Conservation (phyloP, 768 basidiomycete species). For the Serendipita sp. region DNA sequence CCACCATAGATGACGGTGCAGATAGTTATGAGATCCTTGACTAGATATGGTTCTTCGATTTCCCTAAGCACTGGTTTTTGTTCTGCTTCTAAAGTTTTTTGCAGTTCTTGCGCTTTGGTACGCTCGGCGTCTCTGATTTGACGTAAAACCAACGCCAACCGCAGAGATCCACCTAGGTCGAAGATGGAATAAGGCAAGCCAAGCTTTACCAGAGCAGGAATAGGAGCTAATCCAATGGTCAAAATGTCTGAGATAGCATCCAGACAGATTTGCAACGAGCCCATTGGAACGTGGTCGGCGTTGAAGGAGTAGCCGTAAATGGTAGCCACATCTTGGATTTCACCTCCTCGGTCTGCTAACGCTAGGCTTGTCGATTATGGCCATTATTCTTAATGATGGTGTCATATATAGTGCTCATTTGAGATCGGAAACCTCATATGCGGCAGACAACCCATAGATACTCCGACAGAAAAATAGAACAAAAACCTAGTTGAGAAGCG, state of each 20-base stretch:
- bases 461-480: too few relatives aligned
- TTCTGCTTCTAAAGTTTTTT: conserved; percentile 19
- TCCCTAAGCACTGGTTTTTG: conserved; percentile 12
- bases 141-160: conserved; percentile 53
- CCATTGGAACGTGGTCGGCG: neutral
- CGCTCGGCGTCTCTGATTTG: conserved; percentile 48
- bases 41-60: conserved; percentile 39
- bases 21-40: conserved; percentile 39
- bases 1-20: conserved; percentile 17
- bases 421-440: too few relatives aligned
- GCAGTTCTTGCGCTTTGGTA: conserved; percentile 19
- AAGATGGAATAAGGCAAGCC: conserved; percentile 17
- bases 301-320: too few relatives aligned
- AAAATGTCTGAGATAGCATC: neutral
- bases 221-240: neutral
- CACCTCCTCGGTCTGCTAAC: too few relatives aligned
- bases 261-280: neutral
- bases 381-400: too few relatives aligned
- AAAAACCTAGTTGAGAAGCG: too few relatives aligned
- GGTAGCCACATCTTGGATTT: too few relatives aligned
- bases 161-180: conserved; percentile 50
- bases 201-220: neutral
- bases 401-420: too few relatives aligned
- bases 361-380: too few relatives aligned
- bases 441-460: too few relatives aligned